Base-by-base conservation (phyloP, 352 stramenopile species). In the Globisporangium yorkense region DNA sequence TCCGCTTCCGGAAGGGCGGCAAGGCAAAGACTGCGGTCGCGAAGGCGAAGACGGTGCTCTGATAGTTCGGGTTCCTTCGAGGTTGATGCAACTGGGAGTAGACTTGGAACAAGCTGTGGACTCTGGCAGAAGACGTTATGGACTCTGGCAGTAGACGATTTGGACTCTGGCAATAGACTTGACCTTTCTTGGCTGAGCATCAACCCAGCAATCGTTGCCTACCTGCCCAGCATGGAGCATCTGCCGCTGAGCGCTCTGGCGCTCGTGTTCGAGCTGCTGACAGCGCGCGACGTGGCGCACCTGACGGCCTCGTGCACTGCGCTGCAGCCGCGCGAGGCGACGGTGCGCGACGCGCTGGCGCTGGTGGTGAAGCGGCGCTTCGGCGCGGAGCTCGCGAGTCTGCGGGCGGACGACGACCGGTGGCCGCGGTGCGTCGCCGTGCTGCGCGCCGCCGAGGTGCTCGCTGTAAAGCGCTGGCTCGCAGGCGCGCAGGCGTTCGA, bases 1-100 rank as follows among this genome's bases (percentile, higher is more conserved):
- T 92, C 44, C 84, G 84, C 49, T 93, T 93, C 53, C 67, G 70
- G 47, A 80, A 79, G 55, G 71, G 72, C 54, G 72, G 77, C 46
- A 48, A 27, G 43, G 9, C 43, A n/a, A 48, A 24, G 8, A 3
- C 43, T 9, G 10, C 9, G 10, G 18, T 21, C 43, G n/a, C n/a
- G n/a, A 48, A 48, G 16, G 2, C 43, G 2, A 48, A 48, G 43
- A 16, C 39, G 1, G 16, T 6, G 43, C 12, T 43, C 12, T 43
- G 37, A 43, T 43, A 5, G 37, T 39, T 9, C 8, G 8, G 1
- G 1, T 12, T 27, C 24, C 24, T 27, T 27, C 24, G 24, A 27
- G 24, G 24, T 27, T 27, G 24, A 27, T 27, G 24, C 24, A 27
- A 39, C 33, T 13, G 33, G 33, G 0, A 18, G 37, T 43, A 43